These are phyloP conservation scores for Pichia cabralensis DNA, from an alignment of 805 yeast genomes.

Conservation along the genomic window DNA sequence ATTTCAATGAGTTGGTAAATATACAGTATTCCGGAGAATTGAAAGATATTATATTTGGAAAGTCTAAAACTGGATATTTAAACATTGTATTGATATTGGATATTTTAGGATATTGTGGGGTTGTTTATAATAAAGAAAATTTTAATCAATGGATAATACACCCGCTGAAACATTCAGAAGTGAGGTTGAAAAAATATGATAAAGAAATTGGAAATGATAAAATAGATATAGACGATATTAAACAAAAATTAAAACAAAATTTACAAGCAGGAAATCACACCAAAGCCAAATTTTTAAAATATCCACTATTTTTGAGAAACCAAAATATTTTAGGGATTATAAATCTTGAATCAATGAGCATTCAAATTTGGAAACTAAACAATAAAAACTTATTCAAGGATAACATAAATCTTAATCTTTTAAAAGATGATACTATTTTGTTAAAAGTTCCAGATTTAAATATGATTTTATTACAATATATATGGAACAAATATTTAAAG, in stretches of 20 bases:
- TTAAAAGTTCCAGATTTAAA: constrained; percentile 21
- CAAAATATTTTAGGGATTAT: constrained; percentile 7
- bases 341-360: constrained; percentile 3
- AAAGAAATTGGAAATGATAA: neutral
- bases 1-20: too few relatives aligned
- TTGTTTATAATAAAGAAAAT: constrained; percentile 5
- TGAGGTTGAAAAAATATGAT: neutral
- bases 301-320: constrained; percentile 12
- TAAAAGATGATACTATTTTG: constrained; percentile 15
- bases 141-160: neutral
- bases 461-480: constrained; percentile 17
- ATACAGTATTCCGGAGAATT: too few relatives aligned
- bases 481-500: too few relatives aligned
- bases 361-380: constrained; percentile 17
- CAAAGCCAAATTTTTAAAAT: too few relatives aligned
- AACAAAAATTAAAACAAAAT: constrained; percentile 3
- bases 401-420: constrained; percentile 9
- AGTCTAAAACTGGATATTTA: too few relatives aligned
- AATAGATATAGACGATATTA: neutral
- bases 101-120: constrained; percentile 16
- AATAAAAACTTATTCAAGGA: constrained; percentile 3
- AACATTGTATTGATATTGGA: too few relatives aligned
- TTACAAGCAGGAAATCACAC: too few relatives aligned
- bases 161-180: constrained; percentile 1
- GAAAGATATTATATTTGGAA: neutral